These are phyloP conservation scores for Oryza longistaminata DNA, from an alignment of 176 grass and related monocot species.

Conservation along the genomic window DNA sequence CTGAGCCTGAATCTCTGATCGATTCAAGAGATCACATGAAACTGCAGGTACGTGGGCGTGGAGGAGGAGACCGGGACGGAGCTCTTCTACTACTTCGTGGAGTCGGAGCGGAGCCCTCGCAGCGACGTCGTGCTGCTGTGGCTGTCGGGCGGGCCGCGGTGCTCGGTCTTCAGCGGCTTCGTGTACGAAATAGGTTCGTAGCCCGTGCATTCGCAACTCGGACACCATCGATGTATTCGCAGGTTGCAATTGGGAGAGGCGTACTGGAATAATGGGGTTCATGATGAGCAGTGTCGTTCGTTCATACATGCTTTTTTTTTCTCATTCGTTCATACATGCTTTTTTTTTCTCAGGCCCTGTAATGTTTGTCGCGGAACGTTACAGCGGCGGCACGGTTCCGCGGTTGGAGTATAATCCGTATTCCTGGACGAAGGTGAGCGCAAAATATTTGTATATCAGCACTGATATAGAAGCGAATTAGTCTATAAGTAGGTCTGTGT, in stretches of 20 bases:
- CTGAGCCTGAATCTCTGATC: too few relatives aligned
- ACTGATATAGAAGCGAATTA: too few relatives aligned
- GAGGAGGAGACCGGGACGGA: slow-evolving; percentile 52
- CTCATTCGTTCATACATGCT: background rate
- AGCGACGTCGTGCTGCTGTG: slow-evolving; percentile 51
- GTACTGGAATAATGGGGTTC: too few relatives aligned
- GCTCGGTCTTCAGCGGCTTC: too few relatives aligned
- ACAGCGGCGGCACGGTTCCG: slow-evolving; percentile 42
- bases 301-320: background rate
- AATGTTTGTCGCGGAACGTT: slow-evolving; percentile 44
- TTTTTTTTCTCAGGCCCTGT: slow-evolving; percentile 43
- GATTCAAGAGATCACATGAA: too few relatives aligned
- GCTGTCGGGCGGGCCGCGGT: too few relatives aligned
- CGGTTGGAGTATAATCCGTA: slow-evolving; percentile 44
- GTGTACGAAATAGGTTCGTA: slow-evolving; percentile 53
- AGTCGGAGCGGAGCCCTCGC: slow-evolving; percentile 33
- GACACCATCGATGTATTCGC: too few relatives aligned
- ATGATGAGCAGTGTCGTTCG: too few relatives aligned
- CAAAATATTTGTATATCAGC: too few relatives aligned
- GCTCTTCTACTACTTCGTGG: slow-evolving; percentile 78
- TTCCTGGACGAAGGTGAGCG: slow-evolving; percentile 57
- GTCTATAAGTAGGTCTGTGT: too few relatives aligned
- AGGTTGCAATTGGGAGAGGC: too few relatives aligned
- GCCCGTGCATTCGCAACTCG: too few relatives aligned
- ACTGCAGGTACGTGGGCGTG: slow-evolving; percentile 53